Percentiles rank a stretch among this genome's conserved stretches.
phyloP scores from a whole-genome alignment of 2,329 filamentous ascomycete species.

The Botrytis porri region DNA sequence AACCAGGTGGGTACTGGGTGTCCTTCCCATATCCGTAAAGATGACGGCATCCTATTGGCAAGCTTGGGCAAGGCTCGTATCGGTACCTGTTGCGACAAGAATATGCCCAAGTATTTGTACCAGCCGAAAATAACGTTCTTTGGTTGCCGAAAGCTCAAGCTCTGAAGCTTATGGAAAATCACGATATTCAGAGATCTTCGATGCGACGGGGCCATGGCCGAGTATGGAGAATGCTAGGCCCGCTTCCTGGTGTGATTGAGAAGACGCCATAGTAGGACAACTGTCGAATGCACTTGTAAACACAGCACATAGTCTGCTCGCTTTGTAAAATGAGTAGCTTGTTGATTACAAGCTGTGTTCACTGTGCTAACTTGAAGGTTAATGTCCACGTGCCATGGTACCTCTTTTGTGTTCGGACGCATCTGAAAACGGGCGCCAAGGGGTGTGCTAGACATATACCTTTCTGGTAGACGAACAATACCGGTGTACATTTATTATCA shows the following conservation, averaged over 20 bases:
- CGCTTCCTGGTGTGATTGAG: not conserved
- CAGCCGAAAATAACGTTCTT: not conserved
- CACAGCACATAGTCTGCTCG: not conserved
- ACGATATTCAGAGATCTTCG: not conserved
- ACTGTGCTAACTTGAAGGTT: not conserved
- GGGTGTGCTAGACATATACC: not conserved
- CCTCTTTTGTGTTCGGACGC: slow-evolving; percentile 5
- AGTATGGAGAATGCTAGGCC: not conserved
- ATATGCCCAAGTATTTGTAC: not conserved
- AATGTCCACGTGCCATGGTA: slow-evolving; percentile 11
- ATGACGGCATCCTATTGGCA: not conserved
- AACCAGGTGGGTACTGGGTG: not conserved
- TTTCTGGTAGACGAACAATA: not conserved
- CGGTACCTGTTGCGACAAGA: not conserved
- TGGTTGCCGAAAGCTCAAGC: not conserved
- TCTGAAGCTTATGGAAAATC: not conserved
- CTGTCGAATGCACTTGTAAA: not conserved
- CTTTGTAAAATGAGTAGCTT: not conserved
- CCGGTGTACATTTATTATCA: not conserved
- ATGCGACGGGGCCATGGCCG: not conserved
- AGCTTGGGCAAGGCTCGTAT: not conserved
- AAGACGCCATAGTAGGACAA: slow-evolving; percentile 1
- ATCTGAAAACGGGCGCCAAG: not conserved
- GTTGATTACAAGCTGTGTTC: not conserved
- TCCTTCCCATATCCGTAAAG: not conserved